Conservation (phyloP, 2,329 filamentous ascomycete species). For the Ophiosphaerella narmari region DNA sequence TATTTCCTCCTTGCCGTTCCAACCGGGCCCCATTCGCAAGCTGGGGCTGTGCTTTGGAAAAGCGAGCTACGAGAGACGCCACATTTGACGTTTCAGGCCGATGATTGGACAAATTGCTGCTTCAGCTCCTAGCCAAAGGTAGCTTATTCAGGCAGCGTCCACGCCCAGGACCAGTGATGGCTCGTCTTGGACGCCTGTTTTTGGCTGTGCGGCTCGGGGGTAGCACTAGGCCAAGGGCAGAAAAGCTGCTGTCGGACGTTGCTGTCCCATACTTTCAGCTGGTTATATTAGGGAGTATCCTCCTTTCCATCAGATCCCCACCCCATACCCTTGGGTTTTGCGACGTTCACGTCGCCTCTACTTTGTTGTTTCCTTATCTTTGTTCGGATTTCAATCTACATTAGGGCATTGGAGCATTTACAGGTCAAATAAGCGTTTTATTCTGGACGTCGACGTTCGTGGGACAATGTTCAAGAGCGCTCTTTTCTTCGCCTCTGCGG, state of each 20-base stretch:
- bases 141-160: not conserved
- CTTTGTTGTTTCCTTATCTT: not conserved
- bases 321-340: slow-evolving; percentile 4
- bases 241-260: not conserved
- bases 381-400: not conserved
- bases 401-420: not conserved
- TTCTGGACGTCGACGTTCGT: not conserved
- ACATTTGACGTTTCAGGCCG: not conserved
- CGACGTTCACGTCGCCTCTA: slow-evolving; percentile 1
- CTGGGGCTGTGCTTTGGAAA: slow-evolving; percentile 1
- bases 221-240: not conserved
- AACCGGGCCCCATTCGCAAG: not conserved
- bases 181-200: slow-evolving; percentile 3
- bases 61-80: not conserved
- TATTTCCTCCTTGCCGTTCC: slow-evolving; percentile 1
- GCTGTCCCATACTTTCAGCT: not conserved
- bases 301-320: not conserved
- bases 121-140: slow-evolving; percentile 3
- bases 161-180: not conserved
- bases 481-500: slow-evolving; percentile 17
- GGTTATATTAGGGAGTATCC: slow-evolving; percentile 7
- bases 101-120: not conserved
- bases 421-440: not conserved
- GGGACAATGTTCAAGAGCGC: slow-evolving; percentile 14
- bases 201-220: not conserved